Base-by-base conservation (phyloP, 2,329 filamentous ascomycete species). In the Diaporthe velutina region DNA sequence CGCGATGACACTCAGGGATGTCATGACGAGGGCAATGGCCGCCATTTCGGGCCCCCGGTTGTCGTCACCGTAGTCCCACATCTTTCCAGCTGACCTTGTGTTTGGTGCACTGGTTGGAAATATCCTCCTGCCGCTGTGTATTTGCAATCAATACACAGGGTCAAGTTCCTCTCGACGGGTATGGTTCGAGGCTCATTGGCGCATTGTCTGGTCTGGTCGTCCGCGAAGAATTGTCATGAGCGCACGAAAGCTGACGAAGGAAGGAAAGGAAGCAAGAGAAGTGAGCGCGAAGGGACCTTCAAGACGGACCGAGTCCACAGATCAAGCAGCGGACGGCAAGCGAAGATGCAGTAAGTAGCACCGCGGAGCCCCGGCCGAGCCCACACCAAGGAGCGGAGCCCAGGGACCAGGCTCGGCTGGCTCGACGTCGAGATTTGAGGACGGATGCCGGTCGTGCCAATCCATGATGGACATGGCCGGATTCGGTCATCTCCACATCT, bases 51-150 rank as follows among this genome's bases (percentile, higher is more conserved):
- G 72, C 50, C 74, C 74, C 42, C 74, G 72, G 45, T 76, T 76
- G 60, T 67, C 74, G 22, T 61, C 67, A 28, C 74, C 74, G 70
- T 70, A 76, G 45, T 76, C 73, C 74, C 74, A 76, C 74, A 76
- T 76, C 22, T 28, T 74, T 28, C 40, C 64, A 28, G 35, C 15
- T 45, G 54, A 10, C 12, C 54, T 28, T 66, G 58, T 3, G n/a
- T 25, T n/a, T 33, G 33, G 5, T n/a, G 25, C 45, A 66, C 25
- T 50, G 33, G 22, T 10, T 35, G 22, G 25, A 4, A 38, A 13
- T 9, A 25, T 35, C 25, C 52, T 40, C 40, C 45, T 22, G 38
- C 40, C 50, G 42, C 50, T 42, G 54, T 52, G 50, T 35, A 40
- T 52, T n/a, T n/a, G n/a, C n/a, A n/a, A 25, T 30, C 19, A n/a